Percentiles rank a stretch among this genome's conserved stretches.
phyloP scores from a whole-genome alignment of 2,329 filamentous ascomycete genomes.

The Phyllosticta capitalensis region DNA sequence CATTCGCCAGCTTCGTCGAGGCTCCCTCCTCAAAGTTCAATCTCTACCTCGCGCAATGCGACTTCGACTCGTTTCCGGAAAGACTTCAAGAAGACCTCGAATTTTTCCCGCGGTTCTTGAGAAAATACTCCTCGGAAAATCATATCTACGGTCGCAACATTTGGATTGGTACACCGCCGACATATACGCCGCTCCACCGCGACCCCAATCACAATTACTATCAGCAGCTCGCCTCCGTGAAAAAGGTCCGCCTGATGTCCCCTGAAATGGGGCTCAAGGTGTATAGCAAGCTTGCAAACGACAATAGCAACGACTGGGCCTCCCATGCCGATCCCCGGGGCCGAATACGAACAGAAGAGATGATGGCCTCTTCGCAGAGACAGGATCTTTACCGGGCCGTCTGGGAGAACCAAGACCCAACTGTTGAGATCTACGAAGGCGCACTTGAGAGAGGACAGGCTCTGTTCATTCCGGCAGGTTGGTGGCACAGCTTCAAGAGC shows the following conservation, averaged over 20 bases:
- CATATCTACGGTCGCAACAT: conserved; percentile 82
- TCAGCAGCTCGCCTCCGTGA: conserved; percentile 66
- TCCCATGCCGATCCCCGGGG: conserved; percentile 21
- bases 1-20: conserved; percentile 51
- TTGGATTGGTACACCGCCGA: conserved; percentile 81
- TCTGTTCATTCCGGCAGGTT: conserved; percentile 70
- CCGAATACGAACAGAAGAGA: conserved; percentile 65
- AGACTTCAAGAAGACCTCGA: conserved; percentile 55
- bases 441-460: conserved; percentile 56
- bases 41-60: conserved; percentile 83
- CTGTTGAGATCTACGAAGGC: conserved; percentile 23
- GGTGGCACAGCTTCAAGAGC: conserved; percentile 80
- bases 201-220: conserved; percentile 95
- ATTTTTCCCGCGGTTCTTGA: conserved; percentile 38
- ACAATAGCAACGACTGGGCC: conserved; percentile 28
- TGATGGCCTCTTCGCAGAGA: conserved; percentile 79
- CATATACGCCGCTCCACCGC: conserved; percentile 80
- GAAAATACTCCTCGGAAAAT: conserved; percentile 59
- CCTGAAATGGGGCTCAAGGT: conserved; percentile 57
- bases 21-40: conserved; percentile 22
- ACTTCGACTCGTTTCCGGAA: conserved; percentile 58
- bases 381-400: conserved; percentile 56
- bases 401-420: conserved; percentile 45
- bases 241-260: conserved; percentile 61
- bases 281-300: conserved; percentile 29